Evolutionary conservation across 768 basidiomycete species (phyloP), one percentile per base, ranked within the genome.

Genomic region (Leccinellum luteum): DNA sequence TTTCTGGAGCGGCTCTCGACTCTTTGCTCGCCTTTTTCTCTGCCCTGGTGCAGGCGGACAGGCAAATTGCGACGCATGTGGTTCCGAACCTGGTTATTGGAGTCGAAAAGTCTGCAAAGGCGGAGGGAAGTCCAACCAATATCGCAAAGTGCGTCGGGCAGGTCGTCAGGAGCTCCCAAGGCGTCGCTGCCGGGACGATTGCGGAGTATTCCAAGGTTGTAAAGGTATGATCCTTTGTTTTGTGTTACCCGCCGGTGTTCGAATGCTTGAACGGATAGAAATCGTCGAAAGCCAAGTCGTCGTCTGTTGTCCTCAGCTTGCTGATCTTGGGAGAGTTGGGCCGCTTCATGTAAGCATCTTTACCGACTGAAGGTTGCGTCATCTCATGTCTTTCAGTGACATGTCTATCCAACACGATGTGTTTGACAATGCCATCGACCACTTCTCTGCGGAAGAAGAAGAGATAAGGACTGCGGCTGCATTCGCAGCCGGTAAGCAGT

Each of bases 301-400:
- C 84, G 1, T 78, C 86, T 41, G 80, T 92, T 7, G 86, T 93
- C 31, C 81, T 99, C 23, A 90, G 92, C 63, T 78, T 98, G 54
- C 78, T 97, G 14, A 88, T 93, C 41, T 79, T 98, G 51, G 97
- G 97, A 48, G 97, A 98, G 72, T 81, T 98, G 41, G 97, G 96
- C 31, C 87, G 95, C 32, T 87, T 86, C 66, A 86, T 92, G 95
- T 97, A 57, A 76, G 38, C 56, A 3, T 35, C 17, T 13, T 13
- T 32, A 8, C 25, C 15, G 13, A 31, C 52, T 52, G 35, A 41
- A 52, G 45, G 52, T 34, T 15, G 3, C 38, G 31, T 53, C n/a
- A 5, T 8, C 52, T 60, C 28, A 55, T 54, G 55, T 30, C 60
- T 59, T 30, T 34, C 55, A 98, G 95, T 61, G 96, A 98, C 66